A percentile compares a stretch with the other conserved stretches of the same genome.
phyloP scores from a whole-genome alignment of 2,329 filamentous ascomycete genomes.

The Macrophomina phaseolina region DNA sequence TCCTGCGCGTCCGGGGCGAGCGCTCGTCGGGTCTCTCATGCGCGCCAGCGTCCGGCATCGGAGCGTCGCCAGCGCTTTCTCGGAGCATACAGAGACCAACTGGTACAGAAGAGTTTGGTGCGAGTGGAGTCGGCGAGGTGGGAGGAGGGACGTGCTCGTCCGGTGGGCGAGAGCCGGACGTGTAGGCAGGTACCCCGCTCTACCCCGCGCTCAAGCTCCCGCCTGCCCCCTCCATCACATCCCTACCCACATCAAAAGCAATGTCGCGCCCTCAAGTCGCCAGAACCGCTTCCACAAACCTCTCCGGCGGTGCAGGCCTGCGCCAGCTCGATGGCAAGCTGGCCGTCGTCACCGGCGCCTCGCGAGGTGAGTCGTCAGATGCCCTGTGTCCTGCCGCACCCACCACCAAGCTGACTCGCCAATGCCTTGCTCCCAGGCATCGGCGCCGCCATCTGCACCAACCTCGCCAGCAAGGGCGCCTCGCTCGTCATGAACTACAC shows the following conservation, averaged over 20 bases:
- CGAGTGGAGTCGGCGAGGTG: not conserved
- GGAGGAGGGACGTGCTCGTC: not conserved
- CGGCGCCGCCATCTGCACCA: slow-evolving; percentile 69
- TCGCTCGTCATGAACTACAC: slow-evolving; percentile 75
- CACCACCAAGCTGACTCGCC: slow-evolving; percentile 14
- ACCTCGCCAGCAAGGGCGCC: slow-evolving; percentile 74
- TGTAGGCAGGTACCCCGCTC: not conserved
- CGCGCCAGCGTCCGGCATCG: too few species aligned
- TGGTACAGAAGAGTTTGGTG: not conserved
- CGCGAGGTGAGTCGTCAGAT: slow-evolving; percentile 63
- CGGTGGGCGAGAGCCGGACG: not conserved
- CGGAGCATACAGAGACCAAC: too few species aligned
- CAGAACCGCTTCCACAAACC: slow-evolving; percentile 48
- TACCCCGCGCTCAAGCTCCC: not conserved
- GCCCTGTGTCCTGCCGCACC: not conserved
- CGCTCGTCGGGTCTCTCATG: too few species aligned
- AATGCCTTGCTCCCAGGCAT: slow-evolving; percentile 64
- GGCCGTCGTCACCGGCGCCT: slow-evolving; percentile 79
- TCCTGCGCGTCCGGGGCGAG: too few species aligned
- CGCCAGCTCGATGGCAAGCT: slow-evolving; percentile 70
- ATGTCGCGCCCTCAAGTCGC: slow-evolving; percentile 47
- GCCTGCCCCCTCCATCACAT: not conserved
- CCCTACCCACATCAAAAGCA: not conserved
- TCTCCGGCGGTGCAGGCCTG: slow-evolving; percentile 37
- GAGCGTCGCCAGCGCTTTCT: too few species aligned